Percentiles rank a stretch among this genome's conserved stretches.
Evolutionary conservation across 371 early-diverging fungal genomes (phyloP).

Genomic region (Actinomortierella ambigua): DNA sequence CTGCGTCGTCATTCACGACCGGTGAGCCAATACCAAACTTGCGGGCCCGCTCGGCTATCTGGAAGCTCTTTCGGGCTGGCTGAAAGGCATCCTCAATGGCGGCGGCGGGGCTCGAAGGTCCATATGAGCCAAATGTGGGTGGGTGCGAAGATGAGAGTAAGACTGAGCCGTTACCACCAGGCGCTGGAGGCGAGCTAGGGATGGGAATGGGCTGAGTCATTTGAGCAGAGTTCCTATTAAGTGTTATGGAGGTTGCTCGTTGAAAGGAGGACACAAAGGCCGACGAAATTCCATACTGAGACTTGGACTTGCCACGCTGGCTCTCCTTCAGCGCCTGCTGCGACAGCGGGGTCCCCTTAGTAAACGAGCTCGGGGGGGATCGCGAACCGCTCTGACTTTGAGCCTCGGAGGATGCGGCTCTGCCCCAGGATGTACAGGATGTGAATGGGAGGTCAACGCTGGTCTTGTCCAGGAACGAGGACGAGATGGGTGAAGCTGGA

Average conservation of each 20-base stretch:
- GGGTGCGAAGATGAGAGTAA: constrained; percentile 27
- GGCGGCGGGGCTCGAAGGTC: neutral
- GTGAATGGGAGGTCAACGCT: no score
- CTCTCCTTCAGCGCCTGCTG: constrained; percentile 8
- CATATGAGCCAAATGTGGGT: constrained; percentile 5
- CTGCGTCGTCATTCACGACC: constrained; percentile 51
- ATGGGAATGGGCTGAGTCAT: constrained; percentile 22
- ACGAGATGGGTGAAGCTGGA: no score
- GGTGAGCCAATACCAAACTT: constrained; percentile 57
- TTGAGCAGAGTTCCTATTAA: constrained; percentile 12
- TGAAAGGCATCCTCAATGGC: constrained; percentile 16
- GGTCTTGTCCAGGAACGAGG: no score
- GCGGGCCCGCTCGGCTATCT: constrained; percentile 48
- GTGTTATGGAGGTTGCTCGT: constrained; percentile 31
- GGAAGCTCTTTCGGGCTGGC: constrained; percentile 46
- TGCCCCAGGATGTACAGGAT: no score
- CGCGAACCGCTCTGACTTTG: no score
- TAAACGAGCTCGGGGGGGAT: no score
- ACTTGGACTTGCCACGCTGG: constrained; percentile 18
- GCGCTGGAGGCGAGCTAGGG: constrained; percentile 2
- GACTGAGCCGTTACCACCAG: neutral
- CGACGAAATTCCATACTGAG: constrained; percentile 4
- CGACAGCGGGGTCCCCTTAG: no score
- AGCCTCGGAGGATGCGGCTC: no score
- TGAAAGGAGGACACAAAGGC: constrained; percentile 32